Percentiles rank a stretch among this genome's conserved stretches.
phyloP scores from a whole-genome alignment of 805 yeast genomes.

The Candida nitratophila region DNA sequence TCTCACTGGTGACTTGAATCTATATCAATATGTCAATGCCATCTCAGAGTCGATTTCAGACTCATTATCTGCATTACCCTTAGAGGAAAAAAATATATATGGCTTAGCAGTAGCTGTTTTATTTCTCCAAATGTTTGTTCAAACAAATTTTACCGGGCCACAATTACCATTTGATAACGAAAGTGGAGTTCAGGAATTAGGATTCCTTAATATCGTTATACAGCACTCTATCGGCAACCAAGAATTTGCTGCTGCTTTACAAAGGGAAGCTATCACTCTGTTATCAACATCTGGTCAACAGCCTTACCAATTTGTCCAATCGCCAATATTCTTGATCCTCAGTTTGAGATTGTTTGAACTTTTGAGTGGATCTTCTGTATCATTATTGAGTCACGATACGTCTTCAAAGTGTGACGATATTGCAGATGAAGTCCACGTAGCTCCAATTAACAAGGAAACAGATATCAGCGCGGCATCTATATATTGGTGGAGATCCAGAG shows the following conservation, averaged over 20 bases:
- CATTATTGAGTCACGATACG: conserved; percentile 8
- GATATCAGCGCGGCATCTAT: conserved; percentile 39
- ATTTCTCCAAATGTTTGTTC: conserved; percentile 61
- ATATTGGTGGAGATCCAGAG: conserved; percentile 74
- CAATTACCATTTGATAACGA: conserved; percentile 30
- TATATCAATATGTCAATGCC: conserved; percentile 1
- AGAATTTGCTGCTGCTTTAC: conserved; percentile 15
- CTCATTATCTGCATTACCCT: conserved; percentile 1
- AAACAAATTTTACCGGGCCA: conserved; percentile 83
- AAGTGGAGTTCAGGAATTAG: conserved; percentile 9
- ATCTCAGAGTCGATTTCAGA: conserved; percentile 1
- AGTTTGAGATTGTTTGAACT: conserved; percentile 38
- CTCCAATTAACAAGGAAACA: conserved; percentile 2
- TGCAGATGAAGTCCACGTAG: conserved; percentile 12
- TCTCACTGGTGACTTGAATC: neutral
- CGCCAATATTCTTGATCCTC: conserved; percentile 38
- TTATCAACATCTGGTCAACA: conserved; percentile 46
- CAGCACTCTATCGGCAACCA: conserved; percentile 8
- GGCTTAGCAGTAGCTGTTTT: conserved; percentile 45
- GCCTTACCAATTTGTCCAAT: conserved; percentile 54
- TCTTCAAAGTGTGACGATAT: conserved; percentile 17
- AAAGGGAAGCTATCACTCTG: conserved; percentile 4
- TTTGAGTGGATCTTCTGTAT: conserved; percentile 24
- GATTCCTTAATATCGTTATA: conserved; percentile 11
- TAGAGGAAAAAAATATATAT: conserved; percentile 1